Evolutionary conservation across 2,329 filamentous ascomycete species (phyloP), one percentile per base, ranked within the genome.

Genomic region (Alternaria brassicae): DNA sequence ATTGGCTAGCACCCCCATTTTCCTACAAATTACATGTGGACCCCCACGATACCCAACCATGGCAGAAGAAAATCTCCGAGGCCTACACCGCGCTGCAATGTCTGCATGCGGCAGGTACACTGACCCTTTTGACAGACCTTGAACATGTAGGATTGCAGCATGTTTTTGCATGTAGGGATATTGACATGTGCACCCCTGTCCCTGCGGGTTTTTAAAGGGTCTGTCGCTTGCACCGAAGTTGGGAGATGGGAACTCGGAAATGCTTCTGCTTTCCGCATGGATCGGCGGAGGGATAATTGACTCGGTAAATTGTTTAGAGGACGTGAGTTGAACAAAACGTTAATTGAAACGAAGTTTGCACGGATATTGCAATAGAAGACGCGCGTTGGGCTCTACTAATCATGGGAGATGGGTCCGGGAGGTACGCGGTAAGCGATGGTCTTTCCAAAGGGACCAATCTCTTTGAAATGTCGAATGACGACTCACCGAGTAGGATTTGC

Each of bases 11-110:
- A 19, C 44, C 44, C 44, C 44, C 44, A 48, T 48, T 19, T 25
- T 36, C 44, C 44, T 48, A 48, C 30, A 25, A 36, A 48, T 48
- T 48, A 48, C 44, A 48, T 48, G 44, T 48, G 44, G 44, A 48
- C 44, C 44, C 44, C 44, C 30, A 48, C 44, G 28, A 48, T 23
- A 23, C 44, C 21, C 44, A 34, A 48, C 30, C 44, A 48, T 7
- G 44, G 28, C 44, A 48, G 25, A 48, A 34, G 44, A 48, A 48
- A 48, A 34, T 48, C 44, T 48, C 28, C 44, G 44, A 34, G 21
- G 30, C 21, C 13, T 19, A 34, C 28, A 48, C 44, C 44, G 36
- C 44, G 44, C 44, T 48, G 44, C 19, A 36, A 48, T 48, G 44
- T 36, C 44, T 48, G 19, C 30, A 48, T 48, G 10, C 13, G 30